A percentile compares a stretch with the other conserved stretches of the same genome.
These are phyloP conservation scores for Leptographium galeiforme DNA, from an alignment of 2,329 filamentous ascomycete genomes.

Conservation along the genomic window DNA sequence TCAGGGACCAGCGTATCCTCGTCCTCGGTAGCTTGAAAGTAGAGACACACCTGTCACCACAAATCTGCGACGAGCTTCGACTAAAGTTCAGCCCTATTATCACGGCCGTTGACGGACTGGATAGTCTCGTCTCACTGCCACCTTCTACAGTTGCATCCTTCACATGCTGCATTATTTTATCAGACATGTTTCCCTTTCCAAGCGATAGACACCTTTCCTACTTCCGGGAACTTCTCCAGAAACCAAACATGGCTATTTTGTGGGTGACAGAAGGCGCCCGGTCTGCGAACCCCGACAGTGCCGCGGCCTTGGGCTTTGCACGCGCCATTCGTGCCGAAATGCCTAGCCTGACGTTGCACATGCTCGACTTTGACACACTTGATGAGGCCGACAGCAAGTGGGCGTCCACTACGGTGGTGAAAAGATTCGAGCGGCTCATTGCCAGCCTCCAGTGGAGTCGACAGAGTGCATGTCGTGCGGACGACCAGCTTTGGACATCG, in stretches of 20 bases:
- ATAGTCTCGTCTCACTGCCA: background rate
- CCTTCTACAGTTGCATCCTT: conserved; percentile 10
- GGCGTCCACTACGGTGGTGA: conserved; percentile 4
- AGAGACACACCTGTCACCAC: background rate
- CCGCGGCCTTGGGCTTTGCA: conserved; percentile 19
- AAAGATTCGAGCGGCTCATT: conserved; percentile 14
- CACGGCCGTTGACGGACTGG: background rate
- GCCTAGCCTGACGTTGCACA: conserved; percentile 17
- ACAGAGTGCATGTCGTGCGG: background rate
- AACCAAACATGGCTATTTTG: conserved; percentile 17
- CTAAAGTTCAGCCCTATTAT: no score
- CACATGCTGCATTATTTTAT: conserved; percentile 21
- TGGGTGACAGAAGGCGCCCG: conserved; percentile 18
- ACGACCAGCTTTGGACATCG: conserved; percentile 16
- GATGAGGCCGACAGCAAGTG: background rate
- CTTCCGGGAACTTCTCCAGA: conserved; percentile 13
- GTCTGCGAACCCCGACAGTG: conserved; percentile 13
- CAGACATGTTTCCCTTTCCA: conserved; percentile 23
- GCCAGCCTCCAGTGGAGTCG: background rate
- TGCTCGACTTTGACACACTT: conserved; percentile 17
- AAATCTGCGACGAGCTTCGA: background rate
- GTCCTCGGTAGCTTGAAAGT: background rate
- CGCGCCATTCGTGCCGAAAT: conserved; percentile 19
- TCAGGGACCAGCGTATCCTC: background rate
- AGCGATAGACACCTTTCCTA: conserved; percentile 17